These are phyloP conservation scores for Apiospora pterosperma DNA, from an alignment of 2,329 filamentous ascomycete species.

Conservation along the genomic window DNA sequence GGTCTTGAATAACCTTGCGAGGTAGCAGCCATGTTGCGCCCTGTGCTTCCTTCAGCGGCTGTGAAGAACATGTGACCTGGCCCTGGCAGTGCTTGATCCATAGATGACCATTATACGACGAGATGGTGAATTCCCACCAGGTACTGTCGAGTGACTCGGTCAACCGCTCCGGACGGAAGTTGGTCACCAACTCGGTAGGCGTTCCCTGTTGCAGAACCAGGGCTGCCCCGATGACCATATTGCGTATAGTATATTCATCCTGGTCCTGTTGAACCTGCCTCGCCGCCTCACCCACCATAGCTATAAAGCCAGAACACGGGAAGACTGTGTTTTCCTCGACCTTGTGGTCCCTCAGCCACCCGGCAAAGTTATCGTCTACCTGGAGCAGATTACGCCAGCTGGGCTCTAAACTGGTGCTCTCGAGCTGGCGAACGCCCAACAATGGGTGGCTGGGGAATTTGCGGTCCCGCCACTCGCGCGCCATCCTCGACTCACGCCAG, in stretches of 20 bases:
- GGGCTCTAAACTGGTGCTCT: not conserved
- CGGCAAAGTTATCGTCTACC: not conserved
- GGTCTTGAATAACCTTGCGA: too few species aligned
- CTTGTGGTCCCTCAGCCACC: slow-evolving; percentile 9
- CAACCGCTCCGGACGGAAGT: slow-evolving; percentile 16
- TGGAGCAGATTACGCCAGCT: not conserved
- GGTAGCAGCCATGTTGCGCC: not conserved
- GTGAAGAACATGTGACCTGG: not conserved
- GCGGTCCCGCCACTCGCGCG: not conserved
- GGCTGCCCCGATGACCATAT: slow-evolving; percentile 20
- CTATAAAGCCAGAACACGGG: slow-evolving; percentile 39
- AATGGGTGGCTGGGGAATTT: not conserved
- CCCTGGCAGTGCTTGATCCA: slow-evolving; percentile 28
- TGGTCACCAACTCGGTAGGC: slow-evolving; percentile 21
- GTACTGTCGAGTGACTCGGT: slow-evolving; percentile 16
- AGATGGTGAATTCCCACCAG: slow-evolving; percentile 26
- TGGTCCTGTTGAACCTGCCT: slow-evolving; percentile 13
- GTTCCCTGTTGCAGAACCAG: slow-evolving; percentile 16
- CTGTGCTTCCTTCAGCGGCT: not conserved
- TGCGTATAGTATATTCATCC: slow-evolving; percentile 14
- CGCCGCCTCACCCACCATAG: slow-evolving; percentile 39
- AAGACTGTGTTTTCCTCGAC: slow-evolving; percentile 31
- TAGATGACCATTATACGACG: slow-evolving; percentile 17
- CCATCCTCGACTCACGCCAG: slow-evolving; percentile 8
- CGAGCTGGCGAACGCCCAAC: not conserved